phyloP scores from a whole-genome alignment of 768 basidiomycete species.

The Calocybe gangraenosa region DNA sequence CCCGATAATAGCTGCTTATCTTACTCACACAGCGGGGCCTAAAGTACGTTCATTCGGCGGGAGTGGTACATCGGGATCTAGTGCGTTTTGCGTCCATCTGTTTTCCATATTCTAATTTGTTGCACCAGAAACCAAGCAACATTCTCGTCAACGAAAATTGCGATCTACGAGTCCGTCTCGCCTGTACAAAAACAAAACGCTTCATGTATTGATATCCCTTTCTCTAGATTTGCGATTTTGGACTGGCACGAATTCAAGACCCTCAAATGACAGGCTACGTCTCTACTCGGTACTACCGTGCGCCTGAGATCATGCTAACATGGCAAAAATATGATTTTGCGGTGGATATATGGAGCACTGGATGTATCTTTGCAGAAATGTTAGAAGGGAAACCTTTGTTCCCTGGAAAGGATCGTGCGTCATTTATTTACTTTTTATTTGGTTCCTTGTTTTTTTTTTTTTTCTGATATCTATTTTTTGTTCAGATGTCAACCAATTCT shows the following conservation, averaged over 20 bases:
- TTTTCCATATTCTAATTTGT: no score
- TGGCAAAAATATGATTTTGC: slow-evolving; percentile 99
- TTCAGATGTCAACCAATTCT: slow-evolving; percentile 98
- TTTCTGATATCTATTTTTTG: background rate
- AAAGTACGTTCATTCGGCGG: slow-evolving; percentile 99
- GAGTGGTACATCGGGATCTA: slow-evolving; percentile 96
- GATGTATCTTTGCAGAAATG: slow-evolving; percentile 99
- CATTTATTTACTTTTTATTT: slow-evolving; percentile 12
- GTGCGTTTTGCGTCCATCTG: slow-evolving; percentile 46
- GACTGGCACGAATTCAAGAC: slow-evolving; percentile 96
- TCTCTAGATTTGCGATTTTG: slow-evolving; percentile 93
- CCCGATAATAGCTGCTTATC: slow-evolving; percentile 7
- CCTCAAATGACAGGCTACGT: slow-evolving; percentile 99
- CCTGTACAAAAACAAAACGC: no score
- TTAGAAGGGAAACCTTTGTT: slow-evolving; percentile 97
- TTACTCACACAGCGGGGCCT: slow-evolving; percentile 69
- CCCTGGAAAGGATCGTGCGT: slow-evolving; percentile 98
- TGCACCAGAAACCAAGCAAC: slow-evolving; percentile 99
- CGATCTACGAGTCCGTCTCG: slow-evolving; percentile 82
- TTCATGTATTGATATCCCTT: no score
- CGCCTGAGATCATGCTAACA: slow-evolving; percentile 99
- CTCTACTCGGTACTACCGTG: slow-evolving; percentile 97
- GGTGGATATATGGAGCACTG: slow-evolving; percentile 99
- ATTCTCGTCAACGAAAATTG: slow-evolving; percentile 99
- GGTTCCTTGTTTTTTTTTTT: slow-evolving; percentile 5